These are phyloP conservation scores for Calocybe gangraenosa DNA, from an alignment of 768 basidiomycete genomes.

Conservation along the genomic window DNA sequence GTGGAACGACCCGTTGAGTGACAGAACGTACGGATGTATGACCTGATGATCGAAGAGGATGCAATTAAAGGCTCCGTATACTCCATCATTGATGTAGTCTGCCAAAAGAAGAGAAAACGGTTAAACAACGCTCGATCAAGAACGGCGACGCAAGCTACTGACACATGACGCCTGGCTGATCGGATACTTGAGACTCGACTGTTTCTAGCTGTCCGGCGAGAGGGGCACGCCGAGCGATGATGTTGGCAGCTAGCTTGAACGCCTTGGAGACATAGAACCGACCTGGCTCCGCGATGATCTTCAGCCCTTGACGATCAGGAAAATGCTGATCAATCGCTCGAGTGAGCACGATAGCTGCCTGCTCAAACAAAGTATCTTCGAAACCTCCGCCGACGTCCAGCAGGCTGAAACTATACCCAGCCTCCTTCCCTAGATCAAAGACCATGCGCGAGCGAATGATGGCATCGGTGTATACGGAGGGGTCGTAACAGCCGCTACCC, in stretches of 20 bases:
- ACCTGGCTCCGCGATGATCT: slow-evolving; percentile 94
- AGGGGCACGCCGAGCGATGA: slow-evolving; percentile 83
- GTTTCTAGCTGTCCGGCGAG: slow-evolving; percentile 29
- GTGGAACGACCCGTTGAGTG: slow-evolving; percentile 65
- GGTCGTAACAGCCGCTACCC: slow-evolving; percentile 94
- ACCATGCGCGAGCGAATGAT: slow-evolving; percentile 75
- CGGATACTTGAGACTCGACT: slow-evolving; percentile 25
- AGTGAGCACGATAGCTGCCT: slow-evolving; percentile 66
- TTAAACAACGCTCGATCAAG: slow-evolving; percentile 5
- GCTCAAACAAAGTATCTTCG: slow-evolving; percentile 82
- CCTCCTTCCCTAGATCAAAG: slow-evolving; percentile 82
- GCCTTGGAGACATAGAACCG: slow-evolving; percentile 91
- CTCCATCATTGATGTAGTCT: slow-evolving; percentile 99
- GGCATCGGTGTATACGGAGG: slow-evolving; percentile 86
- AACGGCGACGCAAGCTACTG: slow-evolving; percentile 30
- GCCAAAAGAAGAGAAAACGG: slow-evolving; percentile 14
- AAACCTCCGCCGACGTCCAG: slow-evolving; percentile 98
- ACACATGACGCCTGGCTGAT: slow-evolving; percentile 80
- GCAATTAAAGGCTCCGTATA: slow-evolving; percentile 96
- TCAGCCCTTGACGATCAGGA: slow-evolving; percentile 63
- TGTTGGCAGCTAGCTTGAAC: slow-evolving; percentile 87
- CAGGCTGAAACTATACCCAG: slow-evolving; percentile 77
- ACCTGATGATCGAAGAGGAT: slow-evolving; percentile 96
- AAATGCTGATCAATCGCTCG: slow-evolving; percentile 76
- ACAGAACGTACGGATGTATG: slow-evolving; percentile 80